Evolutionary conservation across 164 flowering plant genomes (phyloP), one percentile per base, ranked within the genome.

Genomic region (Euptelea pleiosperma): DNA sequence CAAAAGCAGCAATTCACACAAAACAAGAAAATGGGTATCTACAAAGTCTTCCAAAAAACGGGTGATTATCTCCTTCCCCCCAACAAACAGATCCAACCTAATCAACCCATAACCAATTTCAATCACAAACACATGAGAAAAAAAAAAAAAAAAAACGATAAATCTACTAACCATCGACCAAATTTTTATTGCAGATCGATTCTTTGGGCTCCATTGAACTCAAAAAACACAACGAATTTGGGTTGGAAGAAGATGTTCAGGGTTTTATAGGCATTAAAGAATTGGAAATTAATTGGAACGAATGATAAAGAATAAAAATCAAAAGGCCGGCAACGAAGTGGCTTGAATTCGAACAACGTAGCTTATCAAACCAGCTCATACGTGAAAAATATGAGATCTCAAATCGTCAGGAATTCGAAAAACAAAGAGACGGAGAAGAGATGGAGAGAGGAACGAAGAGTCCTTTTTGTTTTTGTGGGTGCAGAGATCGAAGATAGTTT

Each of bases 271-370:
- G 86, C 77, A 71, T 62, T 34, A 70, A 61, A 55, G 78, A 76
- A 81, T 82, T 82, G 50, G 84, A 81, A 61, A 82, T 69, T 52
- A 84, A 77, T 21, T 72, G 79, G 39, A 73, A 81, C 0, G 85
- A 80, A 64, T 84, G 85, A 59, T 79, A 85, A 22, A 86, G 83
- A 49, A 89, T 69, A 63, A 85, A 85, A 52, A 89, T 70, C 53
- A 85, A 50, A 42, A 83, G 82, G 79, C 93, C 90, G 62, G 79
- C 87, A 72, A 84, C 57, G 55, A 89, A 75, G 77, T 82, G 89
- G 89, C 87, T 74, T 28, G 76, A 70, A 77, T 77, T 79, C 60
- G 85, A 79, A 59, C 68, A 75, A 18, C 84, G 82, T 48, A 79
- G 69, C 72, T 79, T 75, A 43, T 75, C 83, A 71, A 83, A 82